Evolutionary conservation across 2,329 filamentous ascomycete species (phyloP), one percentile per base, ranked within the genome.

Genomic region (Exutisphaerella laricina): DNA sequence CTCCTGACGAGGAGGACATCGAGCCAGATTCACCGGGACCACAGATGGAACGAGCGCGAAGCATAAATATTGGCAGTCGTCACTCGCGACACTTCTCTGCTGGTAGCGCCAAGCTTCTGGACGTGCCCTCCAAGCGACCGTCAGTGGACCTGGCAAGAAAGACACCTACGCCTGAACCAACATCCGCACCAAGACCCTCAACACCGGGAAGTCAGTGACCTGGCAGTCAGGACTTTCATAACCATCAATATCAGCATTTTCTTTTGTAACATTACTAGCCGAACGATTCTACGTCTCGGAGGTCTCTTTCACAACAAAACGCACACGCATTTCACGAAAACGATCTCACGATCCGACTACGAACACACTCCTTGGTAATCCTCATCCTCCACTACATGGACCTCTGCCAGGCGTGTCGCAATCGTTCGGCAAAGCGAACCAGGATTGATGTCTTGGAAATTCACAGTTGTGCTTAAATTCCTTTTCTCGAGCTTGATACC

Each of bases 71-170:
- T 37, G 77, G 78, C 45, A 45, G 41, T 29, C 71, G 74, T 7
- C 84, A 89, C 55, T 77, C 71, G 14, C 75, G 82, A 41, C 83
- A 83, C 50, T 80, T 88, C 57, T 89, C 84, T 58, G 83, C 84
- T 32, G 85, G 85, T 37, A 89, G 84, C 58, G 85, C 85, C 8
- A 84, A 79, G 64, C 66, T 90, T 39, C 68, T 92, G 37, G 80
- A 88, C 13, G 50, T 54, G 12, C 45, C 39, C 5, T n/a, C 30
- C 8, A 35, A 41, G 30, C 36, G 46, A 16, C 32, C 35, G 12
- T 46, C 43, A 4, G 23, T 35, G 33, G 33, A 35, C 12, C 33
- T 35, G 10, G 20, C 20, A 12, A 36, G 31, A 6, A 29, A 20
- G n/a, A 22, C 31, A 4, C 32, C 31, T 5, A 29, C 31, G 2